These are phyloP conservation scores for Massarina eburnea DNA, from an alignment of 2,329 filamentous ascomycete species.

Conservation along the genomic window DNA sequence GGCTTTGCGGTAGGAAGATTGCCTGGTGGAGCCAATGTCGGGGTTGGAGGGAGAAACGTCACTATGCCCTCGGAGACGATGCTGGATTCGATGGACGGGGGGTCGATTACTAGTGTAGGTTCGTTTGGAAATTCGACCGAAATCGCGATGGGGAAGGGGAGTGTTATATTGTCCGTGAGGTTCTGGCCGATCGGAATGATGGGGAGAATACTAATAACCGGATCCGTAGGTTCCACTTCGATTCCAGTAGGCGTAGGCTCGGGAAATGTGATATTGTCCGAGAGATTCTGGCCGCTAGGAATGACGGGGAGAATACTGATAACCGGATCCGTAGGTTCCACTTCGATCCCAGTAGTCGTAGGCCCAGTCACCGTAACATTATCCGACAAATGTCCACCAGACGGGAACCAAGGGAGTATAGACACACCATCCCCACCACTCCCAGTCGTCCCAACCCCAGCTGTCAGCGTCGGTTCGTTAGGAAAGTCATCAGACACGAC, in stretches of 20 bases:
- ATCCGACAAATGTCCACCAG: neutral
- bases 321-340: neutral
- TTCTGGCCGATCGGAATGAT: neutral
- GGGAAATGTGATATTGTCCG: slow-evolving; percentile 4
- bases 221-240: neutral
- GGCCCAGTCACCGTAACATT: neutral
- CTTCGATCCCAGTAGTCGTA: neutral
- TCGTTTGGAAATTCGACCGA: neutral
- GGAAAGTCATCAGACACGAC: no score
- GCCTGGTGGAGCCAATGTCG: no score
- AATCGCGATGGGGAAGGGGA: neutral
- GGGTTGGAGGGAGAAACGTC: no score
- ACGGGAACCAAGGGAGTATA: neutral
- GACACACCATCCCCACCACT: neutral
- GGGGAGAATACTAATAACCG: slow-evolving; percentile 2
- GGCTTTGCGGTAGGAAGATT: no score
- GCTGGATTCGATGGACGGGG: neutral
- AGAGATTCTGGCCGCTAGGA: slow-evolving; percentile 1
- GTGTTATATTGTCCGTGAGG: slow-evolving; percentile 6
- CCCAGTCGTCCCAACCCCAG: neutral
- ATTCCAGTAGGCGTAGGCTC: no score
- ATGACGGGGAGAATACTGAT: slow-evolving; percentile 2
- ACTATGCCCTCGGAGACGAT: no score
- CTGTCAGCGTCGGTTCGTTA: no score
- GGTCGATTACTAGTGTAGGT: neutral